A percentile compares a stretch with the other conserved stretches of the same genome.
Evolutionary conservation across 2,329 filamentous ascomycete species (phyloP).

Genomic region (Spiromastix sp.): DNA sequence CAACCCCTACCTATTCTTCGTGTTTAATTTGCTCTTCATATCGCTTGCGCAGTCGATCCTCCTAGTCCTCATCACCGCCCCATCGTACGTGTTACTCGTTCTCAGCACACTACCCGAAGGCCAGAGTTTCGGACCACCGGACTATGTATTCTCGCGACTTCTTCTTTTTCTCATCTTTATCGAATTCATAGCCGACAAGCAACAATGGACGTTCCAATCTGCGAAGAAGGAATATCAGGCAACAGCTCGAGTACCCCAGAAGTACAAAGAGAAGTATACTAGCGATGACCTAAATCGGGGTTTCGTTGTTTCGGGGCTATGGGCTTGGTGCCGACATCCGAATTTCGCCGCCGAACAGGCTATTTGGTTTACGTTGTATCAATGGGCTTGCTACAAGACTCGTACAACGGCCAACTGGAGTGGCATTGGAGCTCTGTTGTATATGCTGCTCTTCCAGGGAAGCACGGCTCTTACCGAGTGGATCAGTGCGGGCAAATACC

Average conservation of each 20-base stretch:
- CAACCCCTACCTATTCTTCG: conserved; percentile 66
- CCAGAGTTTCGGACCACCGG: conserved; percentile 47
- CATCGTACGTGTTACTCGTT: conserved; percentile 68
- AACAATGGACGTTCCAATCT: conserved; percentile 82
- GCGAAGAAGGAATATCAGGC: conserved; percentile 69
- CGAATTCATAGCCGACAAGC: conserved; percentile 76
- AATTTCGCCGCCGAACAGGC: conserved; percentile 91
- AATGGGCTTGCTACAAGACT: conserved; percentile 72
- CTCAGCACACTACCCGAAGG: conserved; percentile 51
- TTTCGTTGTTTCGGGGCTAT: conserved; percentile 75
- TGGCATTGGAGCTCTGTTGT: conserved; percentile 54
- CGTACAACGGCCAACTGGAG: conserved; percentile 70
- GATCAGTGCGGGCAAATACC: conserved; percentile 72
- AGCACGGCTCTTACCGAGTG: conserved; percentile 81
- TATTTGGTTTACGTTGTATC: conserved; percentile 80
- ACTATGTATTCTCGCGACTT: conserved; percentile 45
- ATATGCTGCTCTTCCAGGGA: conserved; percentile 75
- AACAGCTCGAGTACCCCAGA: conserved; percentile 57
- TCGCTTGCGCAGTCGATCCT: conserved; percentile 72
- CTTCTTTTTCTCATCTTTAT: conserved; percentile 50
- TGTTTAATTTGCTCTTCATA: conserved; percentile 88
- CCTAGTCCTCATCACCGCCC: conserved; percentile 66
- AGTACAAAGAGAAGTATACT: conserved; percentile 41
- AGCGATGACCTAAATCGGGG: conserved; percentile 78
- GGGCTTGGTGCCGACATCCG: conserved; percentile 80